Evolutionary conservation across 306 rosid genomes (phyloP).

Genomic region (Glycine soja): DNA sequence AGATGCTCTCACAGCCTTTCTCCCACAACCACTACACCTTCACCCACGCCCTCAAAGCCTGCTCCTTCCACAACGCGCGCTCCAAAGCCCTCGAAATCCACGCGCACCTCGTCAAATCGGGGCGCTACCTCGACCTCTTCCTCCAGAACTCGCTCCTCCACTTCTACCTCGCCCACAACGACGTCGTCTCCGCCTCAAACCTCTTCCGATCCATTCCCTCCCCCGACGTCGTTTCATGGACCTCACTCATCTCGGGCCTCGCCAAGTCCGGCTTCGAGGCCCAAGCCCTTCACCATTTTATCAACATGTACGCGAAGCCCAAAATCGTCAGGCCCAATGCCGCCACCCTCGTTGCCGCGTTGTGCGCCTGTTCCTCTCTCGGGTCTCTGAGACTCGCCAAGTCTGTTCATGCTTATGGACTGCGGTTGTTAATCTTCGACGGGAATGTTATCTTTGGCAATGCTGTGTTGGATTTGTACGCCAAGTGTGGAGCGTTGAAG

Average conservation of each 20-base stretch:
- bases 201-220: conserved; percentile 56
- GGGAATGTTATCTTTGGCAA: conserved; percentile 59
- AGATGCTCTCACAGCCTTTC: conserved; percentile 64
- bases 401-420: conserved; percentile 64
- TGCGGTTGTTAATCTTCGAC: conserved; percentile 51
- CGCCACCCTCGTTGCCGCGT: conserved; percentile 64
- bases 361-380: conserved; percentile 74
- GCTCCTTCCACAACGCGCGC: conserved; percentile 50
- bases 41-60: conserved; percentile 74
- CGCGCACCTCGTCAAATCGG: conserved; percentile 65
- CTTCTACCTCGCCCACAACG: conserved; percentile 56
- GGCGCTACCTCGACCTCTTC: conserved; percentile 64
- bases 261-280: conserved; percentile 67
- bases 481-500: conserved; percentile 61
- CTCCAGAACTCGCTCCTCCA: conserved; percentile 74
- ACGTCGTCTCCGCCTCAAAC: conserved; percentile 58
- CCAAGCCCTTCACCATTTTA: conserved; percentile 64
- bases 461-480: conserved; percentile 63
- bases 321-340: conserved; percentile 62
- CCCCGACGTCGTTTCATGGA: conserved; percentile 86
- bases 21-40: conserved; percentile 79
- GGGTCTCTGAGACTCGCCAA: conserved; percentile 61
- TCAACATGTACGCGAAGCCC: conserved; percentile 62
- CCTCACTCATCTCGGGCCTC: conserved; percentile 72
- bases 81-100: conserved; percentile 75